phyloP scores from a whole-genome alignment of 1,284 basidiomycete species.

The Cerioporus squamosus region DNA sequence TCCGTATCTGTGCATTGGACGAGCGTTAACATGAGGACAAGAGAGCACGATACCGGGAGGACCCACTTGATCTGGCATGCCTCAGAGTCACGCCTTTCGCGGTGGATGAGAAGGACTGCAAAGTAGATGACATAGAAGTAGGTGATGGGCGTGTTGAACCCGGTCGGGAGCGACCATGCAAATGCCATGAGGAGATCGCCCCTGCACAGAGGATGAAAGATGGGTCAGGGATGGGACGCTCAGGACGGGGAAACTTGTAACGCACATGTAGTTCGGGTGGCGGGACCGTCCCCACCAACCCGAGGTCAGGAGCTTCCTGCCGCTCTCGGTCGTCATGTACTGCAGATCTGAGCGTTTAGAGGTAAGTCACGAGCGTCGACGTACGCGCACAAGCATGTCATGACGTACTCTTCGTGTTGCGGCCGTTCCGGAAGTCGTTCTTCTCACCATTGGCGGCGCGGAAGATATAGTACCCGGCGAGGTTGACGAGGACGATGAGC shows the following conservation, averaged over 20 bases:
- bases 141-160: constrained; percentile 90
- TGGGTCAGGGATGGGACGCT: constrained; percentile 1
- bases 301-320: constrained; percentile 90
- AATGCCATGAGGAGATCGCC: constrained; percentile 91
- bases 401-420: constrained; percentile 85
- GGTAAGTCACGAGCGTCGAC: neutral
- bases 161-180: constrained; percentile 94
- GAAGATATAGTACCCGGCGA: constrained; percentile 92
- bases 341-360: constrained; percentile 58
- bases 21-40: constrained; percentile 4
- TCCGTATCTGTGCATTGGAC: constrained; percentile 51
- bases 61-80: constrained; percentile 86
- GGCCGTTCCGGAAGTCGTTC: constrained; percentile 93
- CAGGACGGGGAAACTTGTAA: constrained; percentile 9
- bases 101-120: constrained; percentile 86
- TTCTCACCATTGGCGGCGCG: constrained; percentile 91
- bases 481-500: constrained; percentile 71
- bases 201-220: constrained; percentile 38
- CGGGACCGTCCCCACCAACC: constrained; percentile 98
- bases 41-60: neutral
- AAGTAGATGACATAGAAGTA: constrained; percentile 98
- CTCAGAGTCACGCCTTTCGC: constrained; percentile 92
- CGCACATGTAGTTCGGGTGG: constrained; percentile 93
- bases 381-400: neutral
- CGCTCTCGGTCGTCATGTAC: constrained; percentile 85